Conservation (phyloP, 495 filamentous ascomycete genomes). For the Daldinia grandis region DNA sequence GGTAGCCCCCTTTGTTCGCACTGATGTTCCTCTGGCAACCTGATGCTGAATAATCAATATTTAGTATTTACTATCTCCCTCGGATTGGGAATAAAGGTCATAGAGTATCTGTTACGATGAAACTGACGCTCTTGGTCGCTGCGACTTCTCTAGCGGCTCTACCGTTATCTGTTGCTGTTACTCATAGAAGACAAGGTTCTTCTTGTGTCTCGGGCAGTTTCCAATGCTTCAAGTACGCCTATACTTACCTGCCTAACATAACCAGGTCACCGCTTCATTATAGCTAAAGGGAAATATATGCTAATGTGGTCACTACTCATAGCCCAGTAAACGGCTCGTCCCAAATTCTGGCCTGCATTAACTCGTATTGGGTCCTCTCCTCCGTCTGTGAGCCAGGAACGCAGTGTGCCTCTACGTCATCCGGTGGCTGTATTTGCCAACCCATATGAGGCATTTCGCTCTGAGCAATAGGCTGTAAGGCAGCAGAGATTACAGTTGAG, state of each 20-base stretch:
- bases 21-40: background rate
- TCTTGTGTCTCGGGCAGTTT: slow-evolving; percentile 7
- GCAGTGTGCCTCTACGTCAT: background rate
- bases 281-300: background rate
- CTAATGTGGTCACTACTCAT: background rate
- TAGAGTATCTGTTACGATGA: background rate
- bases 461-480: background rate
- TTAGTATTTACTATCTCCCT: background rate
- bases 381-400: background rate
- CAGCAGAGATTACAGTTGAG: background rate
- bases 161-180: background rate
- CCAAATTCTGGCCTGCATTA: background rate
- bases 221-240: slow-evolving; percentile 23
- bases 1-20: background rate
- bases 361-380: background rate
- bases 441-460: background rate
- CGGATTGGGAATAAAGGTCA: background rate
- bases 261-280: background rate
- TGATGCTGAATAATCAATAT: background rate
- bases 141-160: background rate
- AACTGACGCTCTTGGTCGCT: background rate
- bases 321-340: background rate
- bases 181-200: background rate
- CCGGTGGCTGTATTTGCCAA: background rate
- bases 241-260: too few species aligned